A percentile compares a stretch with the other conserved stretches of the same genome.
phyloP scores from a whole-genome alignment of 2,329 filamentous ascomycete genomes.

The Didymella sp. region DNA sequence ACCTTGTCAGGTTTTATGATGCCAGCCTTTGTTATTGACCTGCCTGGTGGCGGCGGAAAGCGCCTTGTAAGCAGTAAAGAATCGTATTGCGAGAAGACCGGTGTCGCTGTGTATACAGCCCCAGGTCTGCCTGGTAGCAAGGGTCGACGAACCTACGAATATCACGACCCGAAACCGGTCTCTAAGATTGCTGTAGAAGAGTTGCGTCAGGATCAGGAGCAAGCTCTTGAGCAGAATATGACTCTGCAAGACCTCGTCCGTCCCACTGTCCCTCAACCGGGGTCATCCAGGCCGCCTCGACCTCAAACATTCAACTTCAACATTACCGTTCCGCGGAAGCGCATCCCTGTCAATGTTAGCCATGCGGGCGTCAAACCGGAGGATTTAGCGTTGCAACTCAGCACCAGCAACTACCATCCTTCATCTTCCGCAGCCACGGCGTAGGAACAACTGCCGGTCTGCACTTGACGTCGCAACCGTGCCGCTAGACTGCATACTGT shows the following conservation, averaged over 20 bases:
- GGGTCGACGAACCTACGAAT: constrained; percentile 57
- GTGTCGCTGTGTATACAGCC: constrained; percentile 63
- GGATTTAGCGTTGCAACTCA: constrained; percentile 4
- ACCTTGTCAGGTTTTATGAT: constrained; percentile 68
- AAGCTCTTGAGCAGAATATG: constrained; percentile 6
- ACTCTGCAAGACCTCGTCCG: constrained; percentile 1
- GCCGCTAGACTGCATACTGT: background rate
- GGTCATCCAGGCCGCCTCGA: background rate
- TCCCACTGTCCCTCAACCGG: background rate
- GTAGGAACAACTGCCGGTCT: background rate
- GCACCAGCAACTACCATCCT: constrained; percentile 1
- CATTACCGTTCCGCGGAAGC: background rate
- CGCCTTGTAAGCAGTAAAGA: constrained; percentile 62
- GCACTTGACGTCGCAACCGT: background rate
- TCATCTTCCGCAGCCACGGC: constrained; percentile 3
- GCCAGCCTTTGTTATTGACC: constrained; percentile 68
- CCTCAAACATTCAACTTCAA: background rate
- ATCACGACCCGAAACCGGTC: constrained; percentile 60
- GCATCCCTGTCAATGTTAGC: background rate
- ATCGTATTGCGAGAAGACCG: constrained; percentile 61
- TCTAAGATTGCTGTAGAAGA: background rate
- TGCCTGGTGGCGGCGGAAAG: constrained; percentile 70
- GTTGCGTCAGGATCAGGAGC: constrained; percentile 11
- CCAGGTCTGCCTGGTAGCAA: constrained; percentile 59
- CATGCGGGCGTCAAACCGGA: background rate